phyloP scores from a whole-genome alignment of 192 early-diverging fungal genomes.

The Podila clonocystis region DNA sequence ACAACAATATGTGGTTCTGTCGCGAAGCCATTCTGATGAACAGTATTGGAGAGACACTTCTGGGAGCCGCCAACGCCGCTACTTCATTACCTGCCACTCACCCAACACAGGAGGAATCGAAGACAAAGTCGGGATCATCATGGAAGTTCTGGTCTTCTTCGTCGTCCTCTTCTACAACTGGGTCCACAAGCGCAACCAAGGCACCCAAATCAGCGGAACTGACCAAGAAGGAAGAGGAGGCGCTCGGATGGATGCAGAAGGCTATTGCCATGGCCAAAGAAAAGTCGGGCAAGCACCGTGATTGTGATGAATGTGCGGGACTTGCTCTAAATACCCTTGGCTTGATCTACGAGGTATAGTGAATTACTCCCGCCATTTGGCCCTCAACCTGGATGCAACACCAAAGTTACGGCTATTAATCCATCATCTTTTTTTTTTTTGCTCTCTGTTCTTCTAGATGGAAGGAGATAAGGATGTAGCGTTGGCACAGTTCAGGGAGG shows the following conservation, averaged over 20 bases:
- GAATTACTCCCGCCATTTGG: not conserved
- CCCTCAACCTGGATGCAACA: not conserved
- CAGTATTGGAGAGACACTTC: slow-evolving; percentile 63
- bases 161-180: not conserved
- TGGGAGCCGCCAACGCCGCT: slow-evolving; percentile 30
- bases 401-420: not conserved
- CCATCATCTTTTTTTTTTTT: not conserved
- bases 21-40: slow-evolving; percentile 60
- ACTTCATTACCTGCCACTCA: not conserved
- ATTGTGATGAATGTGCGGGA: slow-evolving; percentile 67
- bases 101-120: not conserved
- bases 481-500: slow-evolving; percentile 51
- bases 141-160: slow-evolving; percentile 48
- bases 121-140: slow-evolving; percentile 10
- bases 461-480: slow-evolving; percentile 53
- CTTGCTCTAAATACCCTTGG: slow-evolving; percentile 62
- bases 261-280: slow-evolving; percentile 54
- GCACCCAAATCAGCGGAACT: slow-evolving; percentile 3
- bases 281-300: slow-evolving; percentile 41
- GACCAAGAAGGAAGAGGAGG: slow-evolving; percentile 56
- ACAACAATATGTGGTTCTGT: slow-evolving; percentile 49
- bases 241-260: slow-evolving; percentile 66
- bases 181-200: not conserved
- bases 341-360: slow-evolving; percentile 58
- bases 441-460: slow-evolving; percentile 42